Base-by-base conservation (phyloP, 352 stramenopile genomes). In the Pythium dissimile region DNA sequence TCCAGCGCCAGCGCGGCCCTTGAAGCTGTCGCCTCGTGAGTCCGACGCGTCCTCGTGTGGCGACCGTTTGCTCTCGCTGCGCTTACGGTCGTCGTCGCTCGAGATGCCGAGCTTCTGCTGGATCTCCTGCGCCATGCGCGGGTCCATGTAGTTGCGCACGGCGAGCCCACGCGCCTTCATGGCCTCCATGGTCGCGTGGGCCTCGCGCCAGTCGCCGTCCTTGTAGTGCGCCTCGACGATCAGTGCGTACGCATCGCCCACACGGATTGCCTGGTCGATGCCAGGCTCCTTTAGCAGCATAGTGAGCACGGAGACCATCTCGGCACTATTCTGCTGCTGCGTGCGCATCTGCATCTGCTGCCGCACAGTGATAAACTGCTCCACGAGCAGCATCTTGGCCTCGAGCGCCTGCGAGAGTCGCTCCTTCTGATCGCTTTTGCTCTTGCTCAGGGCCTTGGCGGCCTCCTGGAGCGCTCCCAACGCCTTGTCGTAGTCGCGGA, bases 401-500 rank as follows among this genome's bases (percentile, higher is more conserved):
- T 95, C 72, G 20, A 89, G 73, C 12, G 60, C 59, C 62, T 81
- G 73, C 24, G 80, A 37, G 26, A 83, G 53, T 26, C 75, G 71
- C n/a, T 96, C 86, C 24, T 93, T 96, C 31, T 70, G 58, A 8
- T 89, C 69, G 31, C 59, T 54, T 13, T 77, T 80, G 55, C 83
- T 80, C 56, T 97, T 98, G 35, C 68, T 64, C 12, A 96, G 63
- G 37, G 94, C 83, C 50, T 97, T 95, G 23, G 78, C 62, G 15
- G 94, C 90, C 62, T 98, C 88, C 42, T 95, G 89, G 8, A 98
- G 68, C 3, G 89, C 89, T 1, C 75, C 76, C 27, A 97, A 58
- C 3, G 94, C 91, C 62, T 98, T 98, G 1, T 95, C 86, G 47
- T 98, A 98, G 71, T 98, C 83, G n/a, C 89, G 74, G 53, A 89